These are phyloP conservation scores for Fusarium pininemorale DNA, from an alignment of 2,329 filamentous ascomycete genomes.

Conservation along the genomic window DNA sequence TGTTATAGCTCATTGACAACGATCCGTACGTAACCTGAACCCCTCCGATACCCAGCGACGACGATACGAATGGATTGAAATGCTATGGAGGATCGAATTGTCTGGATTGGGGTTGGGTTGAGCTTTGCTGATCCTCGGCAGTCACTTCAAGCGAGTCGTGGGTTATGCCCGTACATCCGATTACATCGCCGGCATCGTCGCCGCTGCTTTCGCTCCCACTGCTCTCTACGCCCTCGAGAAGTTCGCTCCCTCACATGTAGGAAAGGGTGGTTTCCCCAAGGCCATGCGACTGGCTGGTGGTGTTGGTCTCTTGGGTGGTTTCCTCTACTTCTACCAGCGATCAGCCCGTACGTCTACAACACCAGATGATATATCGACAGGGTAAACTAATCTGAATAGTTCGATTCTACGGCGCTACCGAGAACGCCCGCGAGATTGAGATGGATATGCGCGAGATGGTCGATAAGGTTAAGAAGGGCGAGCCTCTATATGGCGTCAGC, in stretches of 20 bases:
- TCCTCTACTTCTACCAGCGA: slow-evolving; percentile 85
- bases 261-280: slow-evolving; percentile 81
- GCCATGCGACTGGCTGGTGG: slow-evolving; percentile 82
- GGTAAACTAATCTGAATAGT: slow-evolving; percentile 59
- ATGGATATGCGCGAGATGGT: slow-evolving; percentile 99
- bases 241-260: slow-evolving; percentile 84
- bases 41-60: neutral
- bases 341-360: slow-evolving; percentile 73
- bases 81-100: neutral
- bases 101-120: neutral
- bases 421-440: slow-evolving; percentile 90
- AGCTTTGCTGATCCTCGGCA: slow-evolving; percentile 52
- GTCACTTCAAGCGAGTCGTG: slow-evolving; percentile 90
- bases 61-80: neutral
- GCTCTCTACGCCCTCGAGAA: slow-evolving; percentile 83
- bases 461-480: slow-evolving; percentile 89
- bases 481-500: slow-evolving; percentile 87
- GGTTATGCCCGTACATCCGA: slow-evolving; percentile 87
- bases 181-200: slow-evolving; percentile 75
- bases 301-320: slow-evolving; percentile 79
- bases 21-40: slow-evolving; percentile 76
- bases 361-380: neutral
- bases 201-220: slow-evolving; percentile 76
- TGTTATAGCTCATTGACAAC: slow-evolving; percentile 91
- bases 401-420: slow-evolving; percentile 93